A percentile compares a stretch with the other conserved stretches of the same genome.
phyloP scores from a whole-genome alignment of 108 stramenopile species.

The Nitzschia sp. region DNA sequence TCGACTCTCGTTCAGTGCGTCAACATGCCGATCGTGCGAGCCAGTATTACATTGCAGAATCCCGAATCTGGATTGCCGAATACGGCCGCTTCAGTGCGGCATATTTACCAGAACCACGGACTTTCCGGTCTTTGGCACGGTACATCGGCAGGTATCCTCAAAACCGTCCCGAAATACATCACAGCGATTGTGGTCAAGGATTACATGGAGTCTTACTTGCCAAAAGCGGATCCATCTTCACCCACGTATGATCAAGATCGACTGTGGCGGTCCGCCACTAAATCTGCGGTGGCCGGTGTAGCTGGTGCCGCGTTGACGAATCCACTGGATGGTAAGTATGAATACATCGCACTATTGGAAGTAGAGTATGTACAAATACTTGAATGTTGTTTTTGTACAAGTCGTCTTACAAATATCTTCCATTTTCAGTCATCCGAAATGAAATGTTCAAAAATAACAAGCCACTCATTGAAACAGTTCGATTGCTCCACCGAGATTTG shows the following conservation, averaged over 20 bases:
- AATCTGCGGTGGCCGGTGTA: conserved; percentile 87
- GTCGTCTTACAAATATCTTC: too few relatives aligned
- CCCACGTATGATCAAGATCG: conserved; percentile 56
- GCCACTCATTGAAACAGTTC: conserved; percentile 51
- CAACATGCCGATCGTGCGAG: conserved; percentile 92
- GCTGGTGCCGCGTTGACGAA: conserved; percentile 95
- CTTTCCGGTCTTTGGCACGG: conserved; percentile 84
- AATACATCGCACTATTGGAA: too few relatives aligned
- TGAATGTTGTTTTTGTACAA: too few relatives aligned
- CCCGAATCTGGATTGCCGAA: conserved; percentile 61
- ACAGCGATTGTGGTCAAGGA: conserved; percentile 93
- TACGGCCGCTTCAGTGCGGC: conserved; percentile 62
- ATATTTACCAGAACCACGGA: conserved; percentile 75
- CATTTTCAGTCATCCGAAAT: conserved; percentile 96
- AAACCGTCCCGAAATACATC: conserved; percentile 96
- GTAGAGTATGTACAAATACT: too few relatives aligned
- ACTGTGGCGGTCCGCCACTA: conserved; percentile 78
- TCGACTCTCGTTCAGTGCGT: conserved; percentile 83
- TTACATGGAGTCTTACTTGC: conserved; percentile 54
- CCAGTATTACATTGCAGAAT: conserved; percentile 87
- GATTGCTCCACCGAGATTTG: conserved; percentile 46
- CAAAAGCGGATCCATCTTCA: conserved; percentile 49
- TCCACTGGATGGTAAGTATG: conserved; percentile 93
- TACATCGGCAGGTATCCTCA: conserved; percentile 91
- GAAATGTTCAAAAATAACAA: conserved; percentile 97